Evolutionary conservation across 805 yeast species (phyloP).

Genomic region (Crinitomyces ghanaensis): DNA sequence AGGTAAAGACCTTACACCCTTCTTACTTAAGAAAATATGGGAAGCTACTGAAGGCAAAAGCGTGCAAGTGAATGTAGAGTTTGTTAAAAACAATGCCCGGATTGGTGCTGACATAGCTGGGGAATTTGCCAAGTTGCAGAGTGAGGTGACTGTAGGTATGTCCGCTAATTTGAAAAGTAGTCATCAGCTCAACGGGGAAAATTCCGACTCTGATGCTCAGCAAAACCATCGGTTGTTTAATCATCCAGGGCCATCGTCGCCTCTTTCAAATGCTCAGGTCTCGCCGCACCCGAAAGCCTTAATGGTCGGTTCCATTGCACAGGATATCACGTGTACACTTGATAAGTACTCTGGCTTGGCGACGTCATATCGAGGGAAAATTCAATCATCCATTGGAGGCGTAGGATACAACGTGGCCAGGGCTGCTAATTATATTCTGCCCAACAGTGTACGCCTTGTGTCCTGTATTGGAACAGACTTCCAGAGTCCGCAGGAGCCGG

Average conservation of each 20-base stretch:
- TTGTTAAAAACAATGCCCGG: constrained; percentile 66
- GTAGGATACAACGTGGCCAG: constrained; percentile 70
- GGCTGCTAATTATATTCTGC: constrained; percentile 38
- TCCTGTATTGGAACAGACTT: constrained; percentile 57
- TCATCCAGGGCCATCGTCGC: no score
- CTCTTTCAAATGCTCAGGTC: neutral
- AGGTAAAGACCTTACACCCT: constrained; percentile 78
- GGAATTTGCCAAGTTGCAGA: constrained; percentile 34
- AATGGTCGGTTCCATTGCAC: constrained; percentile 66
- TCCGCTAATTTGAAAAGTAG: neutral
- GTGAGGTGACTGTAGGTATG: no score
- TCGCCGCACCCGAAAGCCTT: constrained; percentile 28
- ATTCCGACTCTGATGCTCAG: no score
- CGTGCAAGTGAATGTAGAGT: constrained; percentile 56
- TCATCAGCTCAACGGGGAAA: no score
- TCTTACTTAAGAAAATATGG: constrained; percentile 53
- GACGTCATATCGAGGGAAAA: constrained; percentile 68
- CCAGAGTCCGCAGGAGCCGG: no score
- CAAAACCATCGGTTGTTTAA: no score
- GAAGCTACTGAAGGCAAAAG: constrained; percentile 58
- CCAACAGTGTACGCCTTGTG: constrained; percentile 31
- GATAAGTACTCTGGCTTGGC: constrained; percentile 15
- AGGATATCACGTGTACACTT: constrained; percentile 54
- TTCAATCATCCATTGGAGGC: constrained; percentile 58
- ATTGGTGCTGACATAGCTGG: constrained; percentile 59